Evolutionary conservation across 2,329 filamentous ascomycete species (phyloP).

Genomic region (Orbilia quercus): DNA sequence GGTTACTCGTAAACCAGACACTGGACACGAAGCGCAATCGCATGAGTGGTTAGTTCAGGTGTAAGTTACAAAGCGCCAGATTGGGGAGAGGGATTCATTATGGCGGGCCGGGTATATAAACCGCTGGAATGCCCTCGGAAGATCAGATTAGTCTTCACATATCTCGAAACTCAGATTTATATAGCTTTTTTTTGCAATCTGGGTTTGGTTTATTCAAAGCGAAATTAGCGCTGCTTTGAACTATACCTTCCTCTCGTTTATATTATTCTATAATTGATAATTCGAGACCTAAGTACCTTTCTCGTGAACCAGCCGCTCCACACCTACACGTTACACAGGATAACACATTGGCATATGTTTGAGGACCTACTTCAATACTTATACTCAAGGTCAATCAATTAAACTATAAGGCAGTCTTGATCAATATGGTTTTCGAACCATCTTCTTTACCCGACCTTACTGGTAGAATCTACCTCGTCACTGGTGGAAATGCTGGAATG

Average conservation of each 20-base stretch:
- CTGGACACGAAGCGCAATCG: too few relatives aligned
- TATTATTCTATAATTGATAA: not conserved
- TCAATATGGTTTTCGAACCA: constrained; percentile 22
- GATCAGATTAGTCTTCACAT: not conserved
- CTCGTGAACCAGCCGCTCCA: too few relatives aligned
- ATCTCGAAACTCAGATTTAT: not conserved
- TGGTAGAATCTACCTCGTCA: constrained; percentile 56
- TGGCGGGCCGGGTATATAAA: not conserved
- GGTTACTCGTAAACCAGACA: not conserved
- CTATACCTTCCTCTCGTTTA: too few relatives aligned
- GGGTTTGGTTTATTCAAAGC: too few relatives aligned
- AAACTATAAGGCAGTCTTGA: not conserved
- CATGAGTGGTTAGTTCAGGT: too few relatives aligned
- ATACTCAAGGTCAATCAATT: too few relatives aligned
- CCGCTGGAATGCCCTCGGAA: not conserved
- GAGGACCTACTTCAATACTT: too few relatives aligned
- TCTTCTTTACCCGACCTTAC: constrained; percentile 38
- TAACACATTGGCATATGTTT: too few relatives aligned
- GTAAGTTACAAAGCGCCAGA: too few relatives aligned
- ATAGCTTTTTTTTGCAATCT: too few relatives aligned
- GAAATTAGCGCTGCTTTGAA: too few relatives aligned
- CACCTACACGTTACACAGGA: too few relatives aligned
- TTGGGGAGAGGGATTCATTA: not conserved
- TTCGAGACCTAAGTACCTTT: not conserved
- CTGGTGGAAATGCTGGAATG: constrained; percentile 58